Percentiles rank a stretch among this genome's conserved stretches.
These are phyloP conservation scores for Fusarium humuli DNA, from an alignment of 2,329 filamentous ascomycete genomes.

Conservation along the genomic window DNA sequence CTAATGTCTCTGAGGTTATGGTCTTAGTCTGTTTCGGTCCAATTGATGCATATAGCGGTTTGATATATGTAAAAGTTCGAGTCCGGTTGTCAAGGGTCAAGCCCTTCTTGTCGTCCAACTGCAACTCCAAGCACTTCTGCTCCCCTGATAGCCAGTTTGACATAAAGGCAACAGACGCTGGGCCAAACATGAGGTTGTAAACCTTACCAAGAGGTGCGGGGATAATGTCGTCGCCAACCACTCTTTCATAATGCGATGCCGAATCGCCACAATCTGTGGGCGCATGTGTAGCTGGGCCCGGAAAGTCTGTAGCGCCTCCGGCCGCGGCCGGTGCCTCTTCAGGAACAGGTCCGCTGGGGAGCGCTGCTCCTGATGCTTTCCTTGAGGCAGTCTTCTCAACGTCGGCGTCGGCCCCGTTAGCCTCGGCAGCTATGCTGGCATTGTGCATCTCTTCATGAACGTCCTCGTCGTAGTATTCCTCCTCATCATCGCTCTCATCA, in stretches of 20 bases:
- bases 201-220: conserved; percentile 91
- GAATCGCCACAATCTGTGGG: conserved; percentile 88
- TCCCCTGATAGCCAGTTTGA: conserved; percentile 86
- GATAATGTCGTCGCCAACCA: conserved; percentile 87
- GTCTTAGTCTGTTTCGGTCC: conserved; percentile 96
- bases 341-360: conserved; percentile 56
- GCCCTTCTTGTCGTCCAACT: conserved; percentile 86
- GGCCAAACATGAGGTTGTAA: conserved; percentile 88
- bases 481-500: conserved; percentile 72
- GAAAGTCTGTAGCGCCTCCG: conserved; percentile 73
- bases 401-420: conserved; percentile 58
- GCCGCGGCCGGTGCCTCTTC: conserved; percentile 62
- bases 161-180: conserved; percentile 83
- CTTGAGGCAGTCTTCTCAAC: conserved; percentile 73
- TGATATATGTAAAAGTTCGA: conserved; percentile 87
- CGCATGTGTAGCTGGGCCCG: conserved; percentile 82
- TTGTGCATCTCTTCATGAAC: conserved; percentile 84
- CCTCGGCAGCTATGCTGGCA: conserved; percentile 68
- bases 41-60: conserved; percentile 84
- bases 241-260: conserved; percentile 83
- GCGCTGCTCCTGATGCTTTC: conserved; percentile 73
- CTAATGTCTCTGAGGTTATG: conserved; percentile 86
- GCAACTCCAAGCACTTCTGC: conserved; percentile 89
- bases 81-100: conserved; percentile 79
- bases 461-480: conserved; percentile 73